These are phyloP conservation scores for Aspergillus awamori DNA, from an alignment of 2,329 filamentous ascomycete genomes.

Conservation along the genomic window DNA sequence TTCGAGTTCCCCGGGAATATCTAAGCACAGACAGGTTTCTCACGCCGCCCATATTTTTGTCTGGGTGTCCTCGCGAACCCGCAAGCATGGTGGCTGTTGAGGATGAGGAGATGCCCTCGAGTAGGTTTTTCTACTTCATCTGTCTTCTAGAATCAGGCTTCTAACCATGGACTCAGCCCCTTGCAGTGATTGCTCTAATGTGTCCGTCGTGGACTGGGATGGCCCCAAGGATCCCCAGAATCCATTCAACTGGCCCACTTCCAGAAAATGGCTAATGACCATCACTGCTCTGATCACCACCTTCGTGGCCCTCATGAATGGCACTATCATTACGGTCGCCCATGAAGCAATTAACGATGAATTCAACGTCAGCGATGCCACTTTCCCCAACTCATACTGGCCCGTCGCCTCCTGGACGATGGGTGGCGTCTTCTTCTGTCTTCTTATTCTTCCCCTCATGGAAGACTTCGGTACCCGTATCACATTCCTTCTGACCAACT, in stretches of 20 bases:
- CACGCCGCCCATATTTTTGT: too few species aligned
- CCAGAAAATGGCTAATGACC: constrained; percentile 24
- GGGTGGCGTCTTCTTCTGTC: constrained; percentile 22
- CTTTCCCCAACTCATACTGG: constrained; percentile 26
- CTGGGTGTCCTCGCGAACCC: background rate
- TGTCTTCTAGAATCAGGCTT: background rate
- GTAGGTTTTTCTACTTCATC: background rate
- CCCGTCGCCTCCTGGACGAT: constrained; percentile 25
- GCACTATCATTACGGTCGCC: constrained; percentile 25
- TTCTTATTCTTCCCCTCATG: constrained; percentile 24
- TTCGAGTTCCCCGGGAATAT: background rate
- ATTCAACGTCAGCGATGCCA: constrained; percentile 18
- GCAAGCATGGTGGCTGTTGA: background rate
- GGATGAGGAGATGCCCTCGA: background rate
- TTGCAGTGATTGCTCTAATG: background rate
- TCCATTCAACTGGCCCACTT: constrained; percentile 24
- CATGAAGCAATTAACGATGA: constrained; percentile 18
- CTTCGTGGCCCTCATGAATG: constrained; percentile 25
- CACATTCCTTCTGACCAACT: constrained; percentile 45
- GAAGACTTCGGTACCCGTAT: constrained; percentile 32
- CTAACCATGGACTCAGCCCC: background rate
- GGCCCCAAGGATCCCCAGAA: constrained; percentile 17
- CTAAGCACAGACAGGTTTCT: background rate
- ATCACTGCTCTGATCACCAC: constrained; percentile 22
- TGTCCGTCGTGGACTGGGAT: constrained; percentile 30